phyloP scores from a whole-genome alignment of 306 rosid species.

The Corylus heterophylla region DNA sequence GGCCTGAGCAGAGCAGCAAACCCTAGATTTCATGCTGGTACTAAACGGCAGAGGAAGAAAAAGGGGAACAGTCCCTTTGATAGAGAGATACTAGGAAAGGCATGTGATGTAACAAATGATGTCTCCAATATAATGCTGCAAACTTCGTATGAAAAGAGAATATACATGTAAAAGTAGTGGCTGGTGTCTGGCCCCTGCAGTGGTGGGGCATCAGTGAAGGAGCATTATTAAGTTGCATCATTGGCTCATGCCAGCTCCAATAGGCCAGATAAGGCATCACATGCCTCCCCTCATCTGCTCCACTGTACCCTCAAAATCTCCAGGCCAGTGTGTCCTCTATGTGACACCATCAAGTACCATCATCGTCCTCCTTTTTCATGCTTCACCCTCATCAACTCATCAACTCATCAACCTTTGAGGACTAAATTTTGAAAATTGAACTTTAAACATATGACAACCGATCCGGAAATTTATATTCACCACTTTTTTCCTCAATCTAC shows the following conservation, averaged over 20 bases:
- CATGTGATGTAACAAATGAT: constrained; percentile 42
- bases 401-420: constrained; percentile 2
- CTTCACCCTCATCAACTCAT: background rate
- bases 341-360: background rate
- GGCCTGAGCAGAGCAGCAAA: constrained; percentile 29
- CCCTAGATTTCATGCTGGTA: constrained; percentile 13
- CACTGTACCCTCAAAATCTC: background rate
- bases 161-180: constrained; percentile 11
- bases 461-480: constrained; percentile 16
- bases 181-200: constrained; percentile 7
- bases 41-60: constrained; percentile 18
- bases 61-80: constrained; percentile 27
- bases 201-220: constrained; percentile 48
- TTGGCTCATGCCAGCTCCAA: constrained; percentile 41
- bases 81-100: constrained; percentile 30
- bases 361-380: background rate
- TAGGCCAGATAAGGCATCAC: constrained; percentile 34
- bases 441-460: constrained; percentile 39
- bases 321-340: constrained; percentile 6
- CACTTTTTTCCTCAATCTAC: background rate
- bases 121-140: constrained; percentile 36
- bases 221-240: constrained; percentile 41
- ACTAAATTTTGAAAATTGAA: constrained; percentile 22
- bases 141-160: constrained; percentile 29
- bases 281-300: constrained; percentile 25